Base-by-base conservation (phyloP, 2,329 filamentous ascomycete species). In the Diaporthe velutina region DNA sequence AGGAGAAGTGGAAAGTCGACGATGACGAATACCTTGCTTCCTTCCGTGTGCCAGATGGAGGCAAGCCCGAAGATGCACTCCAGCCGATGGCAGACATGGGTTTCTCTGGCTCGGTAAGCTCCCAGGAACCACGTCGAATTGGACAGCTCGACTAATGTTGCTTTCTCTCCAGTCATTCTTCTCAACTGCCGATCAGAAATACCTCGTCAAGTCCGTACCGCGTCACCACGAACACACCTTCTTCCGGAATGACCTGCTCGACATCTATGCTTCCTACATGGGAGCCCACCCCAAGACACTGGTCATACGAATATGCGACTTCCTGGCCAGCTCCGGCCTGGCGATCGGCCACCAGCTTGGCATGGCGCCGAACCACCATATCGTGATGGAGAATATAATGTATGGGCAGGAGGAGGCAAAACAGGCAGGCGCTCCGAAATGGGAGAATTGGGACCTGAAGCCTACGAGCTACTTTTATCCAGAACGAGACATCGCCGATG, bases 351-450 rank as follows among this genome's bases (percentile, higher is more conserved):
- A 89, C 1, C 78, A 91, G 0, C 77, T 94, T 0, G 88, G 91
- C 6, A 83, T 88, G 1, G 90, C 92, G 0, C 93, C 93, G 0
- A 90, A 90, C 1, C 93, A 94, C 77, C 93, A 95, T 79, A 93
- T 95, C 75, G 87, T 95, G 79, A 95, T 95, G 93, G 93, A 95
- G 81, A 95, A 95, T 79, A 86, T 94, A 3, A 84, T 94, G 33
- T 90, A 89, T 76, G 93, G 93, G 2, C 88, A 90, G 76, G 84
- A 86, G 19, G 82, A 85, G 80, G 82, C 60, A 80, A 84, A 73
- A 81, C 85, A 60, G 66, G 66, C 76, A 1, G 77, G 78, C 1
- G 77, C 80, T 38, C 76, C 76, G 2, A 83, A 86, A 25, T 95
- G 93, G 93, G 91, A 95, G 80, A 91, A 90, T 1, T 95, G 92